Conservation (phyloP, 2,329 filamentous ascomycete genomes). For the Verticillium isaacii region DNA sequence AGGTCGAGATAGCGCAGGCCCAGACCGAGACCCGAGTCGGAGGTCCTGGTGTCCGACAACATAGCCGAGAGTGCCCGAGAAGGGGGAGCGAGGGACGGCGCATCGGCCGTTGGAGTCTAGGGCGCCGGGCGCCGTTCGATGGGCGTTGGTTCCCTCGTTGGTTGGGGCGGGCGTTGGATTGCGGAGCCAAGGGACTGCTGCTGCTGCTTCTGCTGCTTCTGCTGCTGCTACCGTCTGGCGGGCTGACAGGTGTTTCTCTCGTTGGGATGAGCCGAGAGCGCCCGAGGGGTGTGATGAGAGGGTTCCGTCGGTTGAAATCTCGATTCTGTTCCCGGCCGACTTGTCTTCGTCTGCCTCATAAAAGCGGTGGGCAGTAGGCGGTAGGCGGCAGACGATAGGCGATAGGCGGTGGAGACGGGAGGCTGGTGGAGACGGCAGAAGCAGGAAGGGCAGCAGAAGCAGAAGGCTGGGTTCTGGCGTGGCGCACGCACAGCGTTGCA, state of each 20-base stretch:
- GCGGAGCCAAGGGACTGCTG: background rate
- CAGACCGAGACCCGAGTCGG: background rate
- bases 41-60: background rate
- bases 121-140: background rate
- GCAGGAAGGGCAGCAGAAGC: background rate
- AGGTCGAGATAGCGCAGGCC: background rate
- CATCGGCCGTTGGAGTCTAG: background rate
- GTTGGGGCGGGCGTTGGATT: background rate
- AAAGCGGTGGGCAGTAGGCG: background rate
- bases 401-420: background rate
- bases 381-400: background rate
- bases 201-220: background rate
- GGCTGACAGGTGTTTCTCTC: background rate
- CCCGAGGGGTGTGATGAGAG: background rate
- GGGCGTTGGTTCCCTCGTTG: background rate
- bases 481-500: background rate
- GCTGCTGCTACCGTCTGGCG: background rate
- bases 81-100: background rate
- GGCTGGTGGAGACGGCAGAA: background rate
- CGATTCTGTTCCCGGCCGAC: background rate
- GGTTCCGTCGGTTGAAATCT: background rate
- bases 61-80: constrained; percentile 1
- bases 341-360: background rate
- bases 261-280: background rate
- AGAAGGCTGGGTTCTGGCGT: background rate